Conservation (phyloP, 169 alveolate genomes). For the Plasmodium reichenowi region DNA sequence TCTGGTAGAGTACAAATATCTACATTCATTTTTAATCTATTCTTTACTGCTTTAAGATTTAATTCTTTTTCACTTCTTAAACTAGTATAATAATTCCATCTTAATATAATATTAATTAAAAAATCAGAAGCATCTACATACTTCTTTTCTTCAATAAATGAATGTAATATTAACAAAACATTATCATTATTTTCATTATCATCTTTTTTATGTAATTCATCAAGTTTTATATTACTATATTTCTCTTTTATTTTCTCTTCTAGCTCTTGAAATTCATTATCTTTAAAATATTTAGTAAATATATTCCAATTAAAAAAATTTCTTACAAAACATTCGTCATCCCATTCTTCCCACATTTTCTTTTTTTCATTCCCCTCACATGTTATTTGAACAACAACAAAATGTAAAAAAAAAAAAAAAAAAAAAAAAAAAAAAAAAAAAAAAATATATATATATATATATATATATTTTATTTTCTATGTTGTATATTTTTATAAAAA, state of each 20-base stretch:
- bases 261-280: constrained; percentile 57
- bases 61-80: constrained; percentile 64
- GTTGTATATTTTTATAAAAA: too few relatives aligned
- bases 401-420: neutral
- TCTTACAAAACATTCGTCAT: constrained; percentile 32
- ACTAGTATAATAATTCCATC: constrained; percentile 74
- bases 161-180: constrained; percentile 21
- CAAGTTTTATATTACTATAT: neutral
- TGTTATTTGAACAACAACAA: neutral
- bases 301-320: constrained; percentile 65
- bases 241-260: constrained; percentile 52
- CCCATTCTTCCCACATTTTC: constrained; percentile 72
- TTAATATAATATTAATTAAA: constrained; percentile 44
- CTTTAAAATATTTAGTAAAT: constrained; percentile 30
- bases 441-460: too few relatives aligned
- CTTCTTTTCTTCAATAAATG: constrained; percentile 35
- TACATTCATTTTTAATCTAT: constrained; percentile 70
- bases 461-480: too few relatives aligned
- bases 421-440: neutral
- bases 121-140: constrained; percentile 56
- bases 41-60: constrained; percentile 22
- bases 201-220: constrained; percentile 38
- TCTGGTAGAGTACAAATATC: constrained; percentile 31
- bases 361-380: neutral
- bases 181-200: constrained; percentile 28